These are phyloP conservation scores for Pseudonitzschia pungens DNA, from an alignment of 108 stramenopile genomes.

Conservation along the genomic window DNA sequence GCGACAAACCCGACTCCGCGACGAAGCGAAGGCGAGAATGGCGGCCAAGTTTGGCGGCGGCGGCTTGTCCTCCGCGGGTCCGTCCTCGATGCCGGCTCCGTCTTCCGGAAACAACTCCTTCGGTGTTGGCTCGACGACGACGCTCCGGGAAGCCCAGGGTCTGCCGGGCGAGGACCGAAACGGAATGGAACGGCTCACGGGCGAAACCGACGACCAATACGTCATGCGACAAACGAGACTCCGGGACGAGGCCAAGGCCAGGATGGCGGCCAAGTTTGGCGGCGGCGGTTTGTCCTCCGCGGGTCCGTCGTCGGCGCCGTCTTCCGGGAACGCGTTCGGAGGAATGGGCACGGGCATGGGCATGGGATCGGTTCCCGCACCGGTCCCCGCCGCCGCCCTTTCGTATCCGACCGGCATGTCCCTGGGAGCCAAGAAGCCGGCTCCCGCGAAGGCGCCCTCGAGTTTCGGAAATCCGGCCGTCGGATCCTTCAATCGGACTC, in stretches of 20 bases:
- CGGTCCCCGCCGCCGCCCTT: slow-evolving; percentile 37
- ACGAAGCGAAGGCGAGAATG: slow-evolving; percentile 86
- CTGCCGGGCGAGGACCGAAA: slow-evolving; percentile 82
- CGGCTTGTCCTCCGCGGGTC: slow-evolving; percentile 37
- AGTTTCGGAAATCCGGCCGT: slow-evolving; percentile 25
- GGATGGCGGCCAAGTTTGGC: slow-evolving; percentile 89
- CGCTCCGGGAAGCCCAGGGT: slow-evolving; percentile 52
- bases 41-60: slow-evolving; percentile 84
- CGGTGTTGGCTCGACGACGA: slow-evolving; percentile 6
- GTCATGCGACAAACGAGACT: slow-evolving; percentile 85
- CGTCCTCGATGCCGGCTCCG: slow-evolving; percentile 27
- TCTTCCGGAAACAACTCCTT: slow-evolving; percentile 30
- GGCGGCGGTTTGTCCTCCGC: slow-evolving; percentile 47
- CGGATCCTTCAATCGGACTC: no score
- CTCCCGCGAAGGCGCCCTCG: slow-evolving; percentile 19
- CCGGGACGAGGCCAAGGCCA: slow-evolving; percentile 78
- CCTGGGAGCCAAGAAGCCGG: slow-evolving; percentile 12
- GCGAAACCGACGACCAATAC: slow-evolving; percentile 91
- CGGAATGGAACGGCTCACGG: slow-evolving; percentile 83
- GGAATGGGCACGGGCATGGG: not conserved
- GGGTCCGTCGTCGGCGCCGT: slow-evolving; percentile 18
- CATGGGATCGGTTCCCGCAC: not conserved
- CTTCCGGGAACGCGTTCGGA: slow-evolving; percentile 26
- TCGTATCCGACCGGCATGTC: slow-evolving; percentile 25
- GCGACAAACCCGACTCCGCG: slow-evolving; percentile 81